Percentiles rank a stretch among this genome's conserved stretches.
These are phyloP conservation scores for Aspergillus ruber DNA, from an alignment of 2,329 filamentous ascomycete species.

Conservation along the genomic window DNA sequence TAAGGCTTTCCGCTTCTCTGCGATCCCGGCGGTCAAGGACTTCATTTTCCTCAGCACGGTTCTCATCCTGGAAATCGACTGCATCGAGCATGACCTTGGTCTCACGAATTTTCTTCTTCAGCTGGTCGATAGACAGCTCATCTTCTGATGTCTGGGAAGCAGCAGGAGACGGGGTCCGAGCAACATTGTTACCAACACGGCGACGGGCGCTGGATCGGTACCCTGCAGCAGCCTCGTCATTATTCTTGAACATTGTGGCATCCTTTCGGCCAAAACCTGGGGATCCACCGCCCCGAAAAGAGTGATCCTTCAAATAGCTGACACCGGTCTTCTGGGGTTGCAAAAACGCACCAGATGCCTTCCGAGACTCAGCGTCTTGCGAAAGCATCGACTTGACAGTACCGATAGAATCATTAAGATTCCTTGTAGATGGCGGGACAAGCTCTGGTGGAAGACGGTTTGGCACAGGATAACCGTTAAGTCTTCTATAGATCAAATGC, in stretches of 20 bases:
- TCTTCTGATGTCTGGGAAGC: slow-evolving; percentile 64
- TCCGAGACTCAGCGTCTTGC: slow-evolving; percentile 82
- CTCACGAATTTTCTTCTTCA: slow-evolving; percentile 88
- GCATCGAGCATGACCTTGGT: slow-evolving; percentile 92
- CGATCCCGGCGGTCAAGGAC: slow-evolving; percentile 83
- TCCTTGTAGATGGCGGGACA: slow-evolving; percentile 87
- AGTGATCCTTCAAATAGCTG: slow-evolving; percentile 93
- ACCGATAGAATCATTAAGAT: slow-evolving; percentile 87
- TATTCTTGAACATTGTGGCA: slow-evolving; percentile 93
- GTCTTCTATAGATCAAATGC: slow-evolving; percentile 96
- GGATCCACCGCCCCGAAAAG: slow-evolving; percentile 64
- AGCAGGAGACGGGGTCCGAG: slow-evolving; percentile 70
- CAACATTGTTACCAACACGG: slow-evolving; percentile 61
- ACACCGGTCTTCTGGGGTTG: slow-evolving; percentile 96
- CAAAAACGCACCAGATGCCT: slow-evolving; percentile 80
- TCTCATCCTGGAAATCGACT: slow-evolving; percentile 93
- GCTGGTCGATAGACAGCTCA: slow-evolving; percentile 76
- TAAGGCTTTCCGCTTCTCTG: slow-evolving; percentile 87
- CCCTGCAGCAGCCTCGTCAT: slow-evolving; percentile 75
- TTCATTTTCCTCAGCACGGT: slow-evolving; percentile 82
- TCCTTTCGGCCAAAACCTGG: slow-evolving; percentile 69
- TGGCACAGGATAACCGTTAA: slow-evolving; percentile 92
- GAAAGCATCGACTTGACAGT: slow-evolving; percentile 85
- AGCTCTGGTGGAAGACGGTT: slow-evolving; percentile 83
- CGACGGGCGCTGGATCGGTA: slow-evolving; percentile 92